Conservation (phyloP, 1,284 basidiomycete species). For the Papiliotrema flavescens region DNA sequence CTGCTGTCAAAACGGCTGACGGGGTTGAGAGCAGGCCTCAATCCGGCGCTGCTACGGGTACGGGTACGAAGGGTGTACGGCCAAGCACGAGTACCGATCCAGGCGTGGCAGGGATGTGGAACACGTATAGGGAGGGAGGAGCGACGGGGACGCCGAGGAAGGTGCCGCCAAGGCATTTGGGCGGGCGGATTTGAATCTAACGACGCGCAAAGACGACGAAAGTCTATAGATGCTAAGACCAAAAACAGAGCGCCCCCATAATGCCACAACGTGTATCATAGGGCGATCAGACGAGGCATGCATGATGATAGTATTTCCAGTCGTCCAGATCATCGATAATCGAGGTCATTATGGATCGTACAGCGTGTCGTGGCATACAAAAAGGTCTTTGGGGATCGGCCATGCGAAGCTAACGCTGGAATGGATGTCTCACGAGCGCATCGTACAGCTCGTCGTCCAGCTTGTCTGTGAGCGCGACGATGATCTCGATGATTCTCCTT, state of each 20-base stretch:
- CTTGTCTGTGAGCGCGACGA: conserved; percentile 87
- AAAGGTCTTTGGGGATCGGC: not conserved
- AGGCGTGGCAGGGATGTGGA: conserved; percentile 5
- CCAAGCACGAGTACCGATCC: conserved; percentile 4
- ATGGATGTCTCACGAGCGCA: conserved; percentile 86
- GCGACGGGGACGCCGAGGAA: conserved; percentile 4
- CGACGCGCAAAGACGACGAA: no score
- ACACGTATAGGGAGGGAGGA: conserved; percentile 5
- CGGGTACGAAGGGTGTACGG: not conserved
- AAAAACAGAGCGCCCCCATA: not conserved
- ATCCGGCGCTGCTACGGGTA: not conserved
- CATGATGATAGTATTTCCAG: not conserved
- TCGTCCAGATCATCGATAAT: no score
- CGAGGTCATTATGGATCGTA: not conserved
- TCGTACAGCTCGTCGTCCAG: conserved; percentile 83
- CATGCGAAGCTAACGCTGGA: not conserved
- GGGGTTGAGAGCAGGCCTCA: not conserved
- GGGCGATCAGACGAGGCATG: not conserved
- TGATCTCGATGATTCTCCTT: conserved; percentile 80
- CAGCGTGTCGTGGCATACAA: not conserved
- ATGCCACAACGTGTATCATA: conserved; percentile 4
- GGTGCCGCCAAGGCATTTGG: not conserved
- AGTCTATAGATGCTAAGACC: no score
- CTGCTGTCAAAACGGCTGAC: not conserved
- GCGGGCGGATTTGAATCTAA: conserved; percentile 7